Conservation (phyloP, 1,284 basidiomycete genomes). For the Polyporus tsugae region DNA sequence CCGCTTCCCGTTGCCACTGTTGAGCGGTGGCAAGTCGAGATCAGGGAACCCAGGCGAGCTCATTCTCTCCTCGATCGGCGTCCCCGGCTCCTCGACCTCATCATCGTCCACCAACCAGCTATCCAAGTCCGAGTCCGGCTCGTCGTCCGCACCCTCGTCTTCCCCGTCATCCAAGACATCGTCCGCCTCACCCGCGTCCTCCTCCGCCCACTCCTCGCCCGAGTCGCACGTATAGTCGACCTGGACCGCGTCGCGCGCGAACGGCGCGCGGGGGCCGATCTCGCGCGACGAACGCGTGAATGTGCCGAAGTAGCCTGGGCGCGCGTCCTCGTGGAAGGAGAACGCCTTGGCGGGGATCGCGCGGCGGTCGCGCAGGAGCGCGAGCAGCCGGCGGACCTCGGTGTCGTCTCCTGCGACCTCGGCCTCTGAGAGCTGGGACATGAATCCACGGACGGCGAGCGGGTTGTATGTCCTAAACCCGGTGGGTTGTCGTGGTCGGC, state of each 20-base stretch:
- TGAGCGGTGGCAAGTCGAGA: constrained; percentile 45
- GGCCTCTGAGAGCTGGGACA: constrained; percentile 75
- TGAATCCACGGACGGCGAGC: constrained; percentile 60
- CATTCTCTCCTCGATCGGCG: constrained; percentile 51
- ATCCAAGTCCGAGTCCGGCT: constrained; percentile 77
- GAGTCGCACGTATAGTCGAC: constrained; percentile 88
- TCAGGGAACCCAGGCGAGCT: constrained; percentile 45
- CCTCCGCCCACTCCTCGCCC: constrained; percentile 84
- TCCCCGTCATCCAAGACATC: constrained; percentile 71
- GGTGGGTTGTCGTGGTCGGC: constrained; percentile 29
- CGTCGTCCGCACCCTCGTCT: constrained; percentile 60
- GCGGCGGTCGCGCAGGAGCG: constrained; percentile 62
- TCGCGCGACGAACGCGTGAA: constrained; percentile 80
- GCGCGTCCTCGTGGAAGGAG: constrained; percentile 77
- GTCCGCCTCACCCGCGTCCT: constrained; percentile 78
- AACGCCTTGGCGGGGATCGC: constrained; percentile 76
- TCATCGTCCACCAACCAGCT: constrained; percentile 84
- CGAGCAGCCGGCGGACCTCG: constrained; percentile 63
- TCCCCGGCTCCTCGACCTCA: constrained; percentile 57
- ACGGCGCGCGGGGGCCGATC: constrained; percentile 80
- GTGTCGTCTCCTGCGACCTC: constrained; percentile 76
- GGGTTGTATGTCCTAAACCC: constrained; percentile 46
- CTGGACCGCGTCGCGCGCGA: constrained; percentile 70
- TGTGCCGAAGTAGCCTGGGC: constrained; percentile 88
- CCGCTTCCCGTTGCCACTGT: constrained; percentile 62